Conservation (phyloP, 1,284 basidiomycete genomes). For the Sporisorium graminicola region DNA sequence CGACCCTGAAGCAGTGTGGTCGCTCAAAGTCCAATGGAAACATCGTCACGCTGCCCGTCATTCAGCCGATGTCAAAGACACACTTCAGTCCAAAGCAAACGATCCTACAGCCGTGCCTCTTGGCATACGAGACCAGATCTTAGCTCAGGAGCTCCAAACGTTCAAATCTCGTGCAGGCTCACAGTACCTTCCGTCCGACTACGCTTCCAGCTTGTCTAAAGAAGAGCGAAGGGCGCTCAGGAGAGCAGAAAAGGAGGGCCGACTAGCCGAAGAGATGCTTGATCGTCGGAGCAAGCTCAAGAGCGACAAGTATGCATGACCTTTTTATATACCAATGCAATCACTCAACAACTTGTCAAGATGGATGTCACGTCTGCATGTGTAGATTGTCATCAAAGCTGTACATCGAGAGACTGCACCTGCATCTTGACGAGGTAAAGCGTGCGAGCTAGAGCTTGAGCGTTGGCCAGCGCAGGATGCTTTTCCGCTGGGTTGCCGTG, state of each 20-base stretch:
- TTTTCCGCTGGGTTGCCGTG: constrained; percentile 45
- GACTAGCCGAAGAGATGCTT: constrained; percentile 65
- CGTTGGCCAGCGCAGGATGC: constrained; percentile 51
- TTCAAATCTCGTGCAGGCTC: constrained; percentile 36
- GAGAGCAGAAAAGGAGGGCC: constrained; percentile 59
- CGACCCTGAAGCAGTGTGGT: constrained; percentile 31
- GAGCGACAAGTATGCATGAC: constrained; percentile 49
- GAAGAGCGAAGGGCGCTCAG: constrained; percentile 52
- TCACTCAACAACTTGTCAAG: background rate
- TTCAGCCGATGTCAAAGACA: constrained; percentile 10
- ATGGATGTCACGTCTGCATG: background rate
- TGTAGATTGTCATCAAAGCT: constrained; percentile 13
- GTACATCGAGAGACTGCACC: constrained; percentile 33
- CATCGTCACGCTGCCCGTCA: constrained; percentile 55
- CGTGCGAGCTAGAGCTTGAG: constrained; percentile 42
- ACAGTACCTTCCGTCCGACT: constrained; percentile 35
- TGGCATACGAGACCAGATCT: constrained; percentile 20
- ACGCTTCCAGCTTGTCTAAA: constrained; percentile 21
- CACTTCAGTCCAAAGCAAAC: constrained; percentile 17
- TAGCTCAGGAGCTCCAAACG: constrained; percentile 33
- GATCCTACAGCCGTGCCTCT: constrained; percentile 29
- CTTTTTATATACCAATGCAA: background rate
- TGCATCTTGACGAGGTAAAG: constrained; percentile 53
- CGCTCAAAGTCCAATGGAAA: constrained; percentile 61
- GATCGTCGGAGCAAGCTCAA: constrained; percentile 60